Evolutionary conservation across 2,329 filamentous ascomycete genomes (phyloP).

Genomic region (Stagonosporopsis vannaccii): DNA sequence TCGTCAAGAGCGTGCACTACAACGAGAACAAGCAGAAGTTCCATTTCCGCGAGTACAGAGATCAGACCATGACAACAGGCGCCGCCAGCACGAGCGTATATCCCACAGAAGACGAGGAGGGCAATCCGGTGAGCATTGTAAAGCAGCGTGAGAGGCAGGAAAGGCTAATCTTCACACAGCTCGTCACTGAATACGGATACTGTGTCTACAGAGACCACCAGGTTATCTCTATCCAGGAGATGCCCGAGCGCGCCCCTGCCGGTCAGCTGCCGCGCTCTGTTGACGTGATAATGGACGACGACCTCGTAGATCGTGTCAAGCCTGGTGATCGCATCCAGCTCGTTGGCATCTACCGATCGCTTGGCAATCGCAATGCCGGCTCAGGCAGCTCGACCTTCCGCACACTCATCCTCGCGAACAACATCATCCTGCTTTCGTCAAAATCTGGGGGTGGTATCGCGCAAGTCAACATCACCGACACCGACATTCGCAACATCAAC

Average conservation of each 20-base stretch:
- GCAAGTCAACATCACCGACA: conserved; percentile 90
- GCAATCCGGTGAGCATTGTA: conserved; percentile 70
- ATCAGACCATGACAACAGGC: conserved; percentile 94
- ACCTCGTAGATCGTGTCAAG: conserved; percentile 92
- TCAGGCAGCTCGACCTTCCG: conserved; percentile 94
- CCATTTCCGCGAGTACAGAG: conserved; percentile 86
- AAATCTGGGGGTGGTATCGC: conserved; percentile 96
- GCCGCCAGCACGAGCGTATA: conserved; percentile 91
- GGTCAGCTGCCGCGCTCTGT: conserved; percentile 94
- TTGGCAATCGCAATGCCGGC: conserved; percentile 92
- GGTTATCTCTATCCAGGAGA: conserved; percentile 97
- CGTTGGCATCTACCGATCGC: conserved; percentile 92
- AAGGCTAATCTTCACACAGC: conserved; percentile 45
- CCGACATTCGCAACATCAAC: conserved; percentile 98
- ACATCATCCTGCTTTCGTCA: conserved; percentile 90
- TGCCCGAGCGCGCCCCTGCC: conserved; percentile 95
- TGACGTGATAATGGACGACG: conserved; percentile 95
- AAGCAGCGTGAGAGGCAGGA: too few species aligned
- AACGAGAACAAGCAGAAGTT: conserved; percentile 88
- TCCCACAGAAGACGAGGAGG: conserved; percentile 90
- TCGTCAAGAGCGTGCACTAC: conserved; percentile 98
- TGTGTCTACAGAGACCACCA: conserved; percentile 97
- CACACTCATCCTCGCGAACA: conserved; percentile 92
- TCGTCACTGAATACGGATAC: conserved; percentile 95
- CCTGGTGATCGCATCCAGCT: conserved; percentile 95